Conservation (phyloP, 768 basidiomycete species). For the Boletus vinaceobasis region DNA sequence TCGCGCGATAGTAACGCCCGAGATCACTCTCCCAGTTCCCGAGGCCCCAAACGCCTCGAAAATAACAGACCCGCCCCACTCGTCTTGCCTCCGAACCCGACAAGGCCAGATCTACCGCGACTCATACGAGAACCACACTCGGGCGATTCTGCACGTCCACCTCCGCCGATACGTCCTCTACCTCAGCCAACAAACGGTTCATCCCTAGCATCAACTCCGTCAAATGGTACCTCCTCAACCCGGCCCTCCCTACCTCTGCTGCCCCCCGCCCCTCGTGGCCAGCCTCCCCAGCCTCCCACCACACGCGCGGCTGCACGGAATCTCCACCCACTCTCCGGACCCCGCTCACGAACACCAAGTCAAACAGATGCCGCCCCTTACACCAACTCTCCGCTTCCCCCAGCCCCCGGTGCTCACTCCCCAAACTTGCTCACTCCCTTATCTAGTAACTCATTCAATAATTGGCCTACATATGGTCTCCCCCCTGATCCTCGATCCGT, state of each 20-base stretch:
- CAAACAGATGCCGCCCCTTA: slow-evolving; percentile 51
- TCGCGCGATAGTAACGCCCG: slow-evolving; percentile 19
- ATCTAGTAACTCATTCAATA: slow-evolving; percentile 29
- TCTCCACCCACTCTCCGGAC: slow-evolving; percentile 35
- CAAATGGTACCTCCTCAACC: slow-evolving; percentile 27
- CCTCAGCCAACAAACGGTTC: slow-evolving; percentile 25
- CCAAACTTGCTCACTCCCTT: slow-evolving; percentile 43
- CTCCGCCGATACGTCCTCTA: slow-evolving; percentile 25
- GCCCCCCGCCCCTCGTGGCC: slow-evolving; percentile 65
- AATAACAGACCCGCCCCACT: slow-evolving; percentile 76
- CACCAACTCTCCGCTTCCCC: slow-evolving; percentile 41
- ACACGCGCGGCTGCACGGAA: slow-evolving; percentile 31
- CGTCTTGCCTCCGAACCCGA: slow-evolving; percentile 56
- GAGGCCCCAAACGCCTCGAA: slow-evolving; percentile 49
- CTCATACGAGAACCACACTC: slow-evolving; percentile 59
- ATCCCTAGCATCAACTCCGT: slow-evolving; percentile 23
- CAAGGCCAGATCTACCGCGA: slow-evolving; percentile 64
- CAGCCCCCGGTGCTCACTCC: slow-evolving; percentile 30
- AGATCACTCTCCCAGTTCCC: slow-evolving; percentile 28
- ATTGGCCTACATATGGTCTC: slow-evolving; percentile 50
- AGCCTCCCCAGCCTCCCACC: slow-evolving; percentile 51
- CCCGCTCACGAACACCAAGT: slow-evolving; percentile 49
- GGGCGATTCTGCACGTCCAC: slow-evolving; percentile 50
- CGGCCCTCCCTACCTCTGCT: slow-evolving; percentile 60
- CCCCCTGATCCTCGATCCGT: slow-evolving; percentile 60